These are phyloP conservation scores for Colletotrichum navitas DNA, from an alignment of 2,329 filamentous ascomycete genomes.

Conservation along the genomic window DNA sequence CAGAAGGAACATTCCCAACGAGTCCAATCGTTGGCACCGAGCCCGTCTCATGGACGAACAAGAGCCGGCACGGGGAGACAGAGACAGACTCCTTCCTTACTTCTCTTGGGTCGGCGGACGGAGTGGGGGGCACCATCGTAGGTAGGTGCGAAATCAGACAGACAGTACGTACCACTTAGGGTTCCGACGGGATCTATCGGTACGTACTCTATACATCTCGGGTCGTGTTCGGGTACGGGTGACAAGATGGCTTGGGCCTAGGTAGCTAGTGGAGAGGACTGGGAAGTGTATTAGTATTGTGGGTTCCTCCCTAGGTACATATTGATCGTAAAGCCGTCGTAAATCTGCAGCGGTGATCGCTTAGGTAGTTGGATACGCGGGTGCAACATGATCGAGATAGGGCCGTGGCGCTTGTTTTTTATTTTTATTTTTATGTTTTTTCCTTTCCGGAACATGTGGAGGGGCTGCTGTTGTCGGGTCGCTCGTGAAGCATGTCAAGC, in stretches of 20 bases:
- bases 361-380: slow-evolving; percentile 22
- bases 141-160: background rate
- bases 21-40: background rate
- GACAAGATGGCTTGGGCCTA: no score
- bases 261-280: no score
- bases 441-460: background rate
- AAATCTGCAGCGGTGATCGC: slow-evolving; percentile 31
- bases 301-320: background rate
- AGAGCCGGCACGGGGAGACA: no score
- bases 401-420: background rate
- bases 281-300: background rate
- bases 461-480: background rate
- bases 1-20: slow-evolving; percentile 13
- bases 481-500: background rate
- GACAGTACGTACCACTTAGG: background rate
- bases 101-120: no score
- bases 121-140: no score
- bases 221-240: no score
- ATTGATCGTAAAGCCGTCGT: slow-evolving; percentile 29
- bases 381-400: slow-evolving; percentile 21
- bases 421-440: no score
- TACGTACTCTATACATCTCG: background rate
- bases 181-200: no score
- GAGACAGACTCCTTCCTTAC: no score
- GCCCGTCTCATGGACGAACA: no score